Evolutionary conservation across 1,284 basidiomycete species (phyloP).

Genomic region (Porodaedalea pini): DNA sequence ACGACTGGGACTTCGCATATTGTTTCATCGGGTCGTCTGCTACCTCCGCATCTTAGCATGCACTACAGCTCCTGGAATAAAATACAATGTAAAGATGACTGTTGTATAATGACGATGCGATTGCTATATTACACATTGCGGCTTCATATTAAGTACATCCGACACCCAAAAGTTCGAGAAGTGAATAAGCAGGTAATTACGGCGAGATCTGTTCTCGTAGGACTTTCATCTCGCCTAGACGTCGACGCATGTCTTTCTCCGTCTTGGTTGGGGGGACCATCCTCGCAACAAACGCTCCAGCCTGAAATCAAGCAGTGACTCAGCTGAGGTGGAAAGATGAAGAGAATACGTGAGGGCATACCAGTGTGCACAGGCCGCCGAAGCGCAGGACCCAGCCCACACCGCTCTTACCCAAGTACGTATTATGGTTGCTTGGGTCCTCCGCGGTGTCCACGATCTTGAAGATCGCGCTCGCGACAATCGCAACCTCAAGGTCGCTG

Average conservation of each 20-base stretch:
- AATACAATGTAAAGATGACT: too few species aligned
- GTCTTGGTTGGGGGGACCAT: constrained; percentile 83
- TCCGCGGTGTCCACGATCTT: constrained; percentile 61
- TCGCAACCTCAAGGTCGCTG: constrained; percentile 62
- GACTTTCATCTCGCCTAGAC: constrained; percentile 74
- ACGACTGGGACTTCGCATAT: constrained; percentile 24
- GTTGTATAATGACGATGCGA: background rate
- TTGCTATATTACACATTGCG: background rate
- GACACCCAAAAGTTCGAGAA: background rate
- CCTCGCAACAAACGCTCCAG: constrained; percentile 71
- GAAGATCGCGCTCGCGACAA: constrained; percentile 90
- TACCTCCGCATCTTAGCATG: too few species aligned
- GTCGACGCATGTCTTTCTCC: constrained; percentile 81
- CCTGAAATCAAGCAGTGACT: constrained; percentile 29
- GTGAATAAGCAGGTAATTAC: constrained; percentile 28
- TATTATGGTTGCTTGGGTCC: constrained; percentile 44
- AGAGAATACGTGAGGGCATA: constrained; percentile 31
- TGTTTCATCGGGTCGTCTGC: constrained; percentile 20
- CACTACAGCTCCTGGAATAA: too few species aligned
- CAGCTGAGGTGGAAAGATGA: background rate
- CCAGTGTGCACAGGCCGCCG: constrained; percentile 80
- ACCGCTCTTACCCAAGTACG: constrained; percentile 78
- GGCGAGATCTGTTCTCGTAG: constrained; percentile 54
- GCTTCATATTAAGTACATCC: background rate
- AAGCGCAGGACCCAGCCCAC: constrained; percentile 93